Conservation (phyloP, 805 yeast genomes). For the Metschnikowia lachancei region DNA sequence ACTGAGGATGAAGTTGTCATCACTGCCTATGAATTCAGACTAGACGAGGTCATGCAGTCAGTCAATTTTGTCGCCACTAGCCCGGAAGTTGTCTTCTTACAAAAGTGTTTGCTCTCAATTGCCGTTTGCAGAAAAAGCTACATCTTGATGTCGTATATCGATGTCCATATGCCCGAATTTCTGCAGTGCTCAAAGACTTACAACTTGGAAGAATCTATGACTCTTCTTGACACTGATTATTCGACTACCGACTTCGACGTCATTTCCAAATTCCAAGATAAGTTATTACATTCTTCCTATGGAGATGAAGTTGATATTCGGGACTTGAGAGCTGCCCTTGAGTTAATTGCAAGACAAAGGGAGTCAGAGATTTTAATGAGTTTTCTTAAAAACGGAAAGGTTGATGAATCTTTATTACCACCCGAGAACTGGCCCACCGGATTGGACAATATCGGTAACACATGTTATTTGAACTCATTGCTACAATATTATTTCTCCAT, state of each 20-base stretch:
- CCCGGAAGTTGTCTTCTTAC: constrained; percentile 38
- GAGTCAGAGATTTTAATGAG: constrained; percentile 54
- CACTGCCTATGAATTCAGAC: constrained; percentile 68
- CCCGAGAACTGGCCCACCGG: constrained; percentile 85
- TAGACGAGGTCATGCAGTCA: constrained; percentile 46
- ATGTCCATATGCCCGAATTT: constrained; percentile 38
- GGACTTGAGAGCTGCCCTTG: constrained; percentile 55
- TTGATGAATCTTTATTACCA: constrained; percentile 58
- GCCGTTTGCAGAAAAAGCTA: constrained; percentile 59
- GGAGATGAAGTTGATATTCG: constrained; percentile 47
- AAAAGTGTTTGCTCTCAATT: constrained; percentile 60
- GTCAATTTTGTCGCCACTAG: constrained; percentile 31
- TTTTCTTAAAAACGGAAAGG: constrained; percentile 58
- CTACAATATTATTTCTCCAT: constrained; percentile 87
- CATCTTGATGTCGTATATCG: constrained; percentile 54
- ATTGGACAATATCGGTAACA: constrained; percentile 89
- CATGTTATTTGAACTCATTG: constrained; percentile 82
- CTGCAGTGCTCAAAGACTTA: constrained; percentile 21
- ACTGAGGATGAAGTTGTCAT: constrained; percentile 62
- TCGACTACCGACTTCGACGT: constrained; percentile 57
- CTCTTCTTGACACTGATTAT: constrained; percentile 46
- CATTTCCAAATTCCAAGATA: constrained; percentile 50
- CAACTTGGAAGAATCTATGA: constrained; percentile 40
- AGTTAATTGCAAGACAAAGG: constrained; percentile 51
- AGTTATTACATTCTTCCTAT: constrained; percentile 12